A percentile compares a stretch with the other conserved stretches of the same genome.
Conservation (phyloP, 2,329 filamentous ascomycete species). For the Ascochyta lentis region DNA sequence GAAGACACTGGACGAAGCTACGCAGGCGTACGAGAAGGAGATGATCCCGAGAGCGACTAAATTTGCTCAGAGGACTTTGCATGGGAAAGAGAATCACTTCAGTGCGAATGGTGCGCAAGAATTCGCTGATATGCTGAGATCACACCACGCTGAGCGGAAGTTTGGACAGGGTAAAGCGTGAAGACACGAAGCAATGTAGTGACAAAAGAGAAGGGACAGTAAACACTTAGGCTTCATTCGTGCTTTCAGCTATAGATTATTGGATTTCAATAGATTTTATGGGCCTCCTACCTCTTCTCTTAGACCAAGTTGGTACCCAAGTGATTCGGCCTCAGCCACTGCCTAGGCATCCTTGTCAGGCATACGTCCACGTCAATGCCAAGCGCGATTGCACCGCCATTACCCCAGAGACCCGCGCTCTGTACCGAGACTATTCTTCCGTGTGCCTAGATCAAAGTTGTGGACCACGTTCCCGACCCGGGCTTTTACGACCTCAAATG, state of each 20-base stretch:
- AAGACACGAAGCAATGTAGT: not conserved
- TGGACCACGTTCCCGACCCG: conserved; percentile 54
- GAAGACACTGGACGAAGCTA: conserved; percentile 30
- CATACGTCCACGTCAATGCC: conserved; percentile 13
- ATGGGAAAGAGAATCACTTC: conserved; percentile 33
- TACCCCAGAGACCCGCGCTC: conserved; percentile 5
- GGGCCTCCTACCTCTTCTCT: not conserved
- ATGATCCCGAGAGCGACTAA: conserved; percentile 33
- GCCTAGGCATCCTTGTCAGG: conserved; percentile 12
- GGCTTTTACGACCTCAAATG: conserved; percentile 55
- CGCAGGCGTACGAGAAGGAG: conserved; percentile 34
- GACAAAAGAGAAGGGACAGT: not conserved
- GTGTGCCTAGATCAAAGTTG: conserved; percentile 36
- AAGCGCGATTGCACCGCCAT: conserved; percentile 11
- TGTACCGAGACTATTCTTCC: conserved; percentile 2
- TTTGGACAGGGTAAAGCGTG: not conserved
- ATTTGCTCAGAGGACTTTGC: conserved; percentile 26
- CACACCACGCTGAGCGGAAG: not conserved
- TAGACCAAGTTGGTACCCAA: not conserved
- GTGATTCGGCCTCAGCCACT: not conserved
- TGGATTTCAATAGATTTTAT: not conserved
- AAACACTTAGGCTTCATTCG: not conserved
- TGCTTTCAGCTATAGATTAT: not conserved
- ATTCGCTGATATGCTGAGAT: conserved; percentile 33
- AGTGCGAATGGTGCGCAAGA: conserved; percentile 23